phyloP scores from a whole-genome alignment of 805 yeast species.

The Priceomyces melissophilus region DNA sequence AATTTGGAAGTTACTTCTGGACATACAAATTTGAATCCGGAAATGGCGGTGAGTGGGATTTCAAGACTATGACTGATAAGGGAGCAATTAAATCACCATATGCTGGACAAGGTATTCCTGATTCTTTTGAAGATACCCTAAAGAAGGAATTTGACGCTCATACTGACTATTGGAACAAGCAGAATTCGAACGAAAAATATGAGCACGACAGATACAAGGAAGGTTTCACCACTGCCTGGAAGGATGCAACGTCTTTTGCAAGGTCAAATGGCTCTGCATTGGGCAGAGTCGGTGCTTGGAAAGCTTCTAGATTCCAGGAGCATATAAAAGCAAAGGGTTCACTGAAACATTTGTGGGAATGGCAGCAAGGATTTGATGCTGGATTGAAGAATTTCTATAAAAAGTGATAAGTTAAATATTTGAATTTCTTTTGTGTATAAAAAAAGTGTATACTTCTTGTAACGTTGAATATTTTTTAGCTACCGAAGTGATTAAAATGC shows the following conservation, averaged over 20 bases:
- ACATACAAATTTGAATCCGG: constrained; percentile 83
- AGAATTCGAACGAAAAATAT: constrained; percentile 55
- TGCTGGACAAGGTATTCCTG: constrained; percentile 23
- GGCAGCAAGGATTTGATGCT: constrained; percentile 78
- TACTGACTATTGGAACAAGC: constrained; percentile 62
- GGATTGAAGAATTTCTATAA: constrained; percentile 48
- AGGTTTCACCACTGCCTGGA: constrained; percentile 75
- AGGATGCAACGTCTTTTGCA: constrained; percentile 68
- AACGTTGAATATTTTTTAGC: no score
- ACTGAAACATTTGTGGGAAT: constrained; percentile 72
- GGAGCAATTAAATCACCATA: constrained; percentile 42
- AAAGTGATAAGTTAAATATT: constrained; percentile 2
- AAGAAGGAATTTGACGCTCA: constrained; percentile 45
- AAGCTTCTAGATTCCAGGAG: constrained; percentile 54
- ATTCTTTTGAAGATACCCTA: constrained; percentile 35
- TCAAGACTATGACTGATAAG: constrained; percentile 65
- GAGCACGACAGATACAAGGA: constrained; percentile 81
- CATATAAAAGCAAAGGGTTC: constrained; percentile 57
- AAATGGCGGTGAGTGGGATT: constrained; percentile 97
- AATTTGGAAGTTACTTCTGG: constrained; percentile 85
- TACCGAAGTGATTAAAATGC: no score
- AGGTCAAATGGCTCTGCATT: constrained; percentile 63
- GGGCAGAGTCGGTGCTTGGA: constrained; percentile 77
- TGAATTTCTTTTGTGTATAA: not conserved
- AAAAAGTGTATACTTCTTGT: no score